These are phyloP conservation scores for Pseudocercospora macadamiae DNA, from an alignment of 2,329 filamentous ascomycete species.

Conservation along the genomic window DNA sequence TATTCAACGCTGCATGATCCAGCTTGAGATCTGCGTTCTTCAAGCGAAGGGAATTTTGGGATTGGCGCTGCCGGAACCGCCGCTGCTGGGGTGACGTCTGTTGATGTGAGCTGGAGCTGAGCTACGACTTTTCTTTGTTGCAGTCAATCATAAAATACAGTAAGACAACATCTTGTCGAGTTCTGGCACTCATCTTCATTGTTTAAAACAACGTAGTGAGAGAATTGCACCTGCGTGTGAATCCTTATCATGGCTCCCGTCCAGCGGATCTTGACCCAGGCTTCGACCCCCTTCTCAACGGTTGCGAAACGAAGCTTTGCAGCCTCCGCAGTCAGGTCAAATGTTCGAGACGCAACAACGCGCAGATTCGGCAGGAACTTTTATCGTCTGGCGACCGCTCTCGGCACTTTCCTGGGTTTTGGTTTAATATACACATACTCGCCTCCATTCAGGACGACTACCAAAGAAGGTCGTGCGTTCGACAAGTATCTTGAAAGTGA, in stretches of 20 bases:
- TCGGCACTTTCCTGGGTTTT: neutral
- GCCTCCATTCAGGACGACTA: too few relatives aligned
- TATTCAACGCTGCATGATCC: neutral
- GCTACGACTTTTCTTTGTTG: neutral
- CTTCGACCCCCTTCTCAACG: neutral
- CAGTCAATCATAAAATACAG: neutral
- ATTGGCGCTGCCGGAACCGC: neutral
- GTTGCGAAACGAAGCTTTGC: neutral
- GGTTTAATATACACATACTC: neutral
- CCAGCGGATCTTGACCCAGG: neutral
- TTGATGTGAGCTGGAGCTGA: neutral
- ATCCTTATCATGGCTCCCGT: neutral
- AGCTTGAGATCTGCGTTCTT: neutral
- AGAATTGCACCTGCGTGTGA: neutral
- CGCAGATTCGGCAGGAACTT: neutral
- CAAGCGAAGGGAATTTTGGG: neutral
- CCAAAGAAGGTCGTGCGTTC: neutral
- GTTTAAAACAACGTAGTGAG: neutral
- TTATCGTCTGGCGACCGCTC: neutral
- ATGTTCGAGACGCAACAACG: neutral
- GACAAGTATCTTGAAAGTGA: too few relatives aligned
- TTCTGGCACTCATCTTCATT: too few relatives aligned
- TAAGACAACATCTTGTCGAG: neutral
- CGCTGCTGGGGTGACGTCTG: neutral
- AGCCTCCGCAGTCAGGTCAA: neutral